Conservation (phyloP, 306 rosid genomes). For the Corylus avellana region DNA sequence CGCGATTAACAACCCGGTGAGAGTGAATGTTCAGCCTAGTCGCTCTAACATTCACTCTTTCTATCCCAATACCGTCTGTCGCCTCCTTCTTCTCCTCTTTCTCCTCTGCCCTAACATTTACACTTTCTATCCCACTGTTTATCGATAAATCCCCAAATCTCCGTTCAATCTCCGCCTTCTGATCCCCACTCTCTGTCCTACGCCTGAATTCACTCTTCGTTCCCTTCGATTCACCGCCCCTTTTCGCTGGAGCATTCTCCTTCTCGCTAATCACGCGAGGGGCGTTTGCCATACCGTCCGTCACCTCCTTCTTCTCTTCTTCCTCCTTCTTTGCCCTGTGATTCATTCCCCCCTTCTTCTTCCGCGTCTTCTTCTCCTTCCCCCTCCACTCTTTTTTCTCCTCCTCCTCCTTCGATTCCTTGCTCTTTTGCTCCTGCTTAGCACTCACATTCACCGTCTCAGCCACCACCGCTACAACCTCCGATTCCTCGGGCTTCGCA, state of each 20-base stretch:
- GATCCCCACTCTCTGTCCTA: background rate
- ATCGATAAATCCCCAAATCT: constrained; percentile 26
- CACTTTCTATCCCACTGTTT: constrained; percentile 16
- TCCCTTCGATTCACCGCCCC: constrained; percentile 15
- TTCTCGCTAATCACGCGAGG: constrained; percentile 1
- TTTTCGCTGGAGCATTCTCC: constrained; percentile 5
- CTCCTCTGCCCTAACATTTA: background rate
- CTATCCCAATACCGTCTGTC: constrained; percentile 1
- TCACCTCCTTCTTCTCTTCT: background rate
- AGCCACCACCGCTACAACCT: background rate
- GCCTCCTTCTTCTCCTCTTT: background rate
- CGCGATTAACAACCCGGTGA: background rate
- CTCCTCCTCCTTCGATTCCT: background rate
- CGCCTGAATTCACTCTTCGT: background rate
- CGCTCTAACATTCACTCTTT: background rate
- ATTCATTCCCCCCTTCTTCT: background rate
- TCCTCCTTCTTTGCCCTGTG: background rate
- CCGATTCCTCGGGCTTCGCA: constrained; percentile 2
- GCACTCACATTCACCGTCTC: constrained; percentile 6
- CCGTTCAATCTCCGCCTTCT: constrained; percentile 28
- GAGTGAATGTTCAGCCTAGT: background rate
- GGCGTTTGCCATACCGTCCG: background rate
- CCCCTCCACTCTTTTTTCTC: background rate
- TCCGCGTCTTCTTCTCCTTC: background rate
- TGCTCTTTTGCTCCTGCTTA: constrained; percentile 10